Evolutionary conservation across 2,329 filamentous ascomycete species (phyloP).

Genomic region (Clathrospora elynae): DNA sequence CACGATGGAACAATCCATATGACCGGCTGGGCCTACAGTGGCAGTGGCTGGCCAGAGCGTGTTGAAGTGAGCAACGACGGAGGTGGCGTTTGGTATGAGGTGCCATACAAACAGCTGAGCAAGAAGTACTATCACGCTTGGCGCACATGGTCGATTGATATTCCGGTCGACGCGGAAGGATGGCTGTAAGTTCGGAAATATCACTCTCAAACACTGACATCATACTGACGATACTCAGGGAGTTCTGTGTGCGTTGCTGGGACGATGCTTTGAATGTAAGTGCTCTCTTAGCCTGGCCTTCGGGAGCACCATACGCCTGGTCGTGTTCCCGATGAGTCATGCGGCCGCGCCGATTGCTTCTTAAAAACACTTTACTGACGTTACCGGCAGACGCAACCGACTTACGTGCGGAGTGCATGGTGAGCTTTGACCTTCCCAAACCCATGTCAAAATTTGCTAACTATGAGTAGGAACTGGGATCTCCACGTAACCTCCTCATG

Average conservation of each 20-base stretch:
- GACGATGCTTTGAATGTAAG: slow-evolving; percentile 53
- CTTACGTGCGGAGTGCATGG: slow-evolving; percentile 52
- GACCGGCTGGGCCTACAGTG: slow-evolving; percentile 54
- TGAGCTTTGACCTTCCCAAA: slow-evolving; percentile 21
- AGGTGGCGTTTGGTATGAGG: slow-evolving; percentile 67
- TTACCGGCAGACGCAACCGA: slow-evolving; percentile 48
- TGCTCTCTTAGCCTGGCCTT: background rate
- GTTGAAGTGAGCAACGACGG: slow-evolving; percentile 69
- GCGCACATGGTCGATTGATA: slow-evolving; percentile 66
- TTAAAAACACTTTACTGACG: slow-evolving; percentile 16
- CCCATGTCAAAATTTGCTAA: slow-evolving; percentile 12
- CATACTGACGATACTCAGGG: slow-evolving; percentile 22
- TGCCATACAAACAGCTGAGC: slow-evolving; percentile 64
- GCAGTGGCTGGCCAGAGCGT: slow-evolving; percentile 58
- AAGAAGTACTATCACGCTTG: slow-evolving; percentile 68
- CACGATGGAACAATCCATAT: slow-evolving; percentile 64
- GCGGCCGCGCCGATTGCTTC: too few species aligned
- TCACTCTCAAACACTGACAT: background rate
- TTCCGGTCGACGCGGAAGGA: slow-evolving; percentile 61
- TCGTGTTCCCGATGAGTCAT: background rate
- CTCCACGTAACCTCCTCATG: slow-evolving; percentile 68
- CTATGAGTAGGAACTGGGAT: slow-evolving; percentile 64
- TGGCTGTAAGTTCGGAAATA: slow-evolving; percentile 48
- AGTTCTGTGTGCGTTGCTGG: slow-evolving; percentile 53
- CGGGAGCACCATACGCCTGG: too few species aligned